These are phyloP conservation scores for Yarrowia keelungensis DNA, from an alignment of 805 yeast genomes.

Conservation along the genomic window DNA sequence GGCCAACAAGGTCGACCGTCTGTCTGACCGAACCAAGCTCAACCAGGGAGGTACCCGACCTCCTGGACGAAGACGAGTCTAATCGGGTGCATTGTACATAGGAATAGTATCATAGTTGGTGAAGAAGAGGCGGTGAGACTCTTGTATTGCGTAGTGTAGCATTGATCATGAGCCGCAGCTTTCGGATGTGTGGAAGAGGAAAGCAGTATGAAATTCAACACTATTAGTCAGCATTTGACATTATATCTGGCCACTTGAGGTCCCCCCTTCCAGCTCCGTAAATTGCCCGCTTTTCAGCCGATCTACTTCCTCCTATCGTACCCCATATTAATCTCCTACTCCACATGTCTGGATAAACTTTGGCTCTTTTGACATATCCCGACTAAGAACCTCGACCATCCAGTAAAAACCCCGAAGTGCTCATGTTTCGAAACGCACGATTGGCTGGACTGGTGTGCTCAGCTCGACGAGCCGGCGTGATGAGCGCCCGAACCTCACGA, in stretches of 20 bases:
- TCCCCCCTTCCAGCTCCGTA: too few relatives aligned
- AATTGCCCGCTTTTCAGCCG: neutral
- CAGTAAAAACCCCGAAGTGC: neutral
- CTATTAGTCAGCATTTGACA: too few relatives aligned
- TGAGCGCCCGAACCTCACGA: conserved; percentile 7
- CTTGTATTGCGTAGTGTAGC: too few relatives aligned
- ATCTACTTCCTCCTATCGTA: neutral
- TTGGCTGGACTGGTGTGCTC: conserved; percentile 28
- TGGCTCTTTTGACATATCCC: neutral
- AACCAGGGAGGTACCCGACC: conserved; percentile 93
- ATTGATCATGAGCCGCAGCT: neutral
- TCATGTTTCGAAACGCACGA: conserved; percentile 26
- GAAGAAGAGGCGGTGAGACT: neutral
- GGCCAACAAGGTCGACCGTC: conserved; percentile 68
- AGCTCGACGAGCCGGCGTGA: conserved; percentile 13
- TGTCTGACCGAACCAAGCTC: conserved; percentile 80
- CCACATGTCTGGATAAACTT: conserved; percentile 8
- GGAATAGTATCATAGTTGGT: conserved; percentile 7
- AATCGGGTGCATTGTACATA: conserved; percentile 40
- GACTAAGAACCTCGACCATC: conserved; percentile 2
- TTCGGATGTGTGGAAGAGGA: neutral
- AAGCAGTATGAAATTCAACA: too few relatives aligned
- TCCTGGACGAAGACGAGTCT: conserved; percentile 69
- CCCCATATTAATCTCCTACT: conserved; percentile 11
- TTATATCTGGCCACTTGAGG: too few relatives aligned